Conservation (phyloP, 805 yeast genomes). For the Barnettozyma populi region DNA sequence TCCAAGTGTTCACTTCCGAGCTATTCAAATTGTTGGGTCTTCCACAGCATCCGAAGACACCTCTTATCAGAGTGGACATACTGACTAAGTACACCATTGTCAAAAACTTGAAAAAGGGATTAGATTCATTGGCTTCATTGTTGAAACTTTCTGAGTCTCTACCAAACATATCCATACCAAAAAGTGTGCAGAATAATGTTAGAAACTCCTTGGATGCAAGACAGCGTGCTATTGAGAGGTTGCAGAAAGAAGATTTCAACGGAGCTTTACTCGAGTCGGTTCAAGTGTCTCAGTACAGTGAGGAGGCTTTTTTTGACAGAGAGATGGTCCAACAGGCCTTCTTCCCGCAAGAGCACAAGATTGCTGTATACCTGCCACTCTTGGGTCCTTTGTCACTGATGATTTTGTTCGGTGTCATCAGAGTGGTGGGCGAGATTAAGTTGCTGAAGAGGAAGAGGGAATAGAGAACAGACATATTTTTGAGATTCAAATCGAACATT, state of each 20-base stretch:
- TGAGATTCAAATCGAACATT: slow-evolving; percentile 2
- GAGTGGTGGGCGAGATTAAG: slow-evolving; percentile 36
- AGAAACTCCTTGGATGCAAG: slow-evolving; percentile 41
- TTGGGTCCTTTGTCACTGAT: slow-evolving; percentile 82
- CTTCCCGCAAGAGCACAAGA: slow-evolving; percentile 92
- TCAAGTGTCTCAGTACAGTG: slow-evolving; percentile 30
- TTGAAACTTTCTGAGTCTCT: slow-evolving; percentile 62
- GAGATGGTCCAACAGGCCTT: slow-evolving; percentile 94
- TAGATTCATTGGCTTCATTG: slow-evolving; percentile 69
- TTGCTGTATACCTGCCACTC: slow-evolving; percentile 89
- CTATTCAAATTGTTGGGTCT: slow-evolving; percentile 69
- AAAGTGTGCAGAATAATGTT: slow-evolving; percentile 57
- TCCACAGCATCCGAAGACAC: slow-evolving; percentile 52
- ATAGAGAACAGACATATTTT: slow-evolving; percentile 7
- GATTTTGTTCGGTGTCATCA: slow-evolving; percentile 43
- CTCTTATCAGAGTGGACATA: slow-evolving; percentile 58
- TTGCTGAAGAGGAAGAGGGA: slow-evolving; percentile 14
- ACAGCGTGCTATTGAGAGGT: slow-evolving; percentile 24
- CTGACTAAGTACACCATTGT: slow-evolving; percentile 54
- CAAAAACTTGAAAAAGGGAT: slow-evolving; percentile 54
- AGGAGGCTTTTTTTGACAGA: slow-evolving; percentile 82
- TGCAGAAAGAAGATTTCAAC: slow-evolving; percentile 31
- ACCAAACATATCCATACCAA: slow-evolving; percentile 80
- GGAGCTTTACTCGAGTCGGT: slow-evolving; percentile 57
- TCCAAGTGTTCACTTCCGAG: slow-evolving; percentile 72